Conservation (phyloP, 768 basidiomycete species). For the Naganishia antarctica region DNA sequence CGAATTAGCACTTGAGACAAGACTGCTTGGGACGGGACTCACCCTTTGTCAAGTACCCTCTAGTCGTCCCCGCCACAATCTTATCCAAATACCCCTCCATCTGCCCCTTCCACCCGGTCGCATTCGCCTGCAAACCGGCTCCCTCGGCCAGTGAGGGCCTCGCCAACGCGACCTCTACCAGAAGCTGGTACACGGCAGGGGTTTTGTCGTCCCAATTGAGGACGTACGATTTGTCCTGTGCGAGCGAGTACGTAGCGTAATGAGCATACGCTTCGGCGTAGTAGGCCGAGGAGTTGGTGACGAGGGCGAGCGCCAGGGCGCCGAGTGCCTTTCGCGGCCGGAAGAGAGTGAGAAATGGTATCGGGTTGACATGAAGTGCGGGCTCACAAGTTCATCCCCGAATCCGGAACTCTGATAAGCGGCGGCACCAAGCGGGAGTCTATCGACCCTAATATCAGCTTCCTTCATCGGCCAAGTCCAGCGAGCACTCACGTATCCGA, state of each 20-base stretch:
- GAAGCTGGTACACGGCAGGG: conserved; percentile 69
- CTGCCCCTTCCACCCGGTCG: conserved; percentile 63
- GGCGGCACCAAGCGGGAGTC: conserved; percentile 20
- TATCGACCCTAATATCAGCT: conserved; percentile 17
- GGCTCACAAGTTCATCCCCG: conserved; percentile 37
- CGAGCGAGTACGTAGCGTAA: conserved; percentile 60
- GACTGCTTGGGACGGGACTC: conserved; percentile 28
- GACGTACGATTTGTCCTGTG: conserved; percentile 54
- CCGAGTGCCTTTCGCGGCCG: conserved; percentile 60
- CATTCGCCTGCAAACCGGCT: conserved; percentile 52
- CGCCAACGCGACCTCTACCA: conserved; percentile 65
- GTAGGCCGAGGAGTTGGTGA: conserved; percentile 59
- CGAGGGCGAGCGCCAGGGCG: conserved; percentile 69
- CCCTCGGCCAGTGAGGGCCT: conserved; percentile 55
- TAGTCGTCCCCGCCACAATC: conserved; percentile 58
- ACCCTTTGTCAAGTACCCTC: conserved; percentile 63
- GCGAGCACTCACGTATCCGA: conserved; percentile 28
- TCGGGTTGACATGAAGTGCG: neutral
- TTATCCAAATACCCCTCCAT: conserved; percentile 72
- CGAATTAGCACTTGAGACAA: conserved; percentile 4
- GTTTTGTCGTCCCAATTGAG: conserved; percentile 89
- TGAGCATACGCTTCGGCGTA: conserved; percentile 63
- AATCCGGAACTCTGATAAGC: conserved; percentile 31
- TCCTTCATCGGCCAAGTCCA: neutral
- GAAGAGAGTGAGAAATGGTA: neutral